phyloP scores from a whole-genome alignment of 2,329 filamentous ascomycete species.

The Bipolaris oryzae region DNA sequence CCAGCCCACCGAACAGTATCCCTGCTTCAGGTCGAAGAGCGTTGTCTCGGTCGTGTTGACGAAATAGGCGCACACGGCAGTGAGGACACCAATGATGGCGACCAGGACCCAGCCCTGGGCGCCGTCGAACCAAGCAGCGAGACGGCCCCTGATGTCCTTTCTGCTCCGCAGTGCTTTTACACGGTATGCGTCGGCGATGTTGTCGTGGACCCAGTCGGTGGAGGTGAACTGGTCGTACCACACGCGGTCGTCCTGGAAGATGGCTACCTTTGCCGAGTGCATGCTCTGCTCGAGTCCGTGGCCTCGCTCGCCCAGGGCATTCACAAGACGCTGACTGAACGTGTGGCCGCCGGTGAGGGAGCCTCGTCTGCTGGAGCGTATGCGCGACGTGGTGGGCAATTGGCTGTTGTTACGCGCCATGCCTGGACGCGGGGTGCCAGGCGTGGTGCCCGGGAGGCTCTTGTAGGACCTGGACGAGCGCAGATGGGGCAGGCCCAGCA shows the following conservation, averaged over 20 bases:
- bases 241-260: constrained; percentile 81
- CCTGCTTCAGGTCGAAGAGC: constrained; percentile 89
- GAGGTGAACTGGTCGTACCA: constrained; percentile 99
- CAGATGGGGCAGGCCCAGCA: constrained; percentile 50
- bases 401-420: constrained; percentile 47
- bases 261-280: constrained; percentile 67
- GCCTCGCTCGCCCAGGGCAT: constrained; percentile 61
- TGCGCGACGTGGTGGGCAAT: constrained; percentile 36
- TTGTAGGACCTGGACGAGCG: constrained; percentile 48
- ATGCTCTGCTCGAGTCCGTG: constrained; percentile 59
- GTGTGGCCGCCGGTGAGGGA: constrained; percentile 39
- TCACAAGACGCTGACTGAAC: constrained; percentile 60
- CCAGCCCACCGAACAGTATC: constrained; percentile 76
- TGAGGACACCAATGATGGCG: constrained; percentile 83
- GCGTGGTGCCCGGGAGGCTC: constrained; percentile 49
- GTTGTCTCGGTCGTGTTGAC: constrained; percentile 86
- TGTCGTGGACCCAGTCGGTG: constrained; percentile 98
- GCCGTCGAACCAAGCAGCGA: constrained; percentile 79
- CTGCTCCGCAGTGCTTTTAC: constrained; percentile 80
- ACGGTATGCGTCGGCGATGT: constrained; percentile 90
- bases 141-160: constrained; percentile 82
- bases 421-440: constrained; percentile 51
- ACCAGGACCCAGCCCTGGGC: constrained; percentile 94
- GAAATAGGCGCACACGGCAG: constrained; percentile 83
- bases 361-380: constrained; percentile 41